These are phyloP conservation scores for Phyllosticta paracitricarpa DNA, from an alignment of 2,329 filamentous ascomycete genomes.

Conservation along the genomic window DNA sequence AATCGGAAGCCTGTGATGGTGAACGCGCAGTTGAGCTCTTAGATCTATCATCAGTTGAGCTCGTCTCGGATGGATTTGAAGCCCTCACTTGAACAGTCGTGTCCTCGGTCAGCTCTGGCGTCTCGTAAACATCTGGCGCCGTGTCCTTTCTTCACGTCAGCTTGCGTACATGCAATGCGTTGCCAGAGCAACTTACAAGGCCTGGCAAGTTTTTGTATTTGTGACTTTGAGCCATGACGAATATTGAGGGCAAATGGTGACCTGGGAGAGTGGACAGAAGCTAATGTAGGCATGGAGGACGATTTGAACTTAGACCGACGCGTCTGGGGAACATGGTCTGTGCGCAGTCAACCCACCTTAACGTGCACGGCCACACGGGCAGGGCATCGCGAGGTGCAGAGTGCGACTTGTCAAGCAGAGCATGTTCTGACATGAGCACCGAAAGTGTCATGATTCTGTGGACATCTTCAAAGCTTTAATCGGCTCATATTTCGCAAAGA, in stretches of 20 bases:
- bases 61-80: not conserved
- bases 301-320: not conserved
- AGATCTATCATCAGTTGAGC: not conserved
- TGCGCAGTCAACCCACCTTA: not conserved
- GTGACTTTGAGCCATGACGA: constrained; percentile 10
- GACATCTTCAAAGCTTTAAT: no score
- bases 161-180: not conserved
- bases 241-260: not conserved
- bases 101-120: constrained; percentile 83
- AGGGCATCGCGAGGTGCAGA: no score
- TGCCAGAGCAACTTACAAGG: constrained; percentile 8
- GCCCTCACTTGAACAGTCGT: constrained; percentile 65
- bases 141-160: constrained; percentile 45
- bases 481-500: no score
- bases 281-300: not conserved
- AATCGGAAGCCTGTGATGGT: constrained; percentile 31
- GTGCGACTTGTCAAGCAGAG: no score
- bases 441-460: no score
- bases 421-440: no score
- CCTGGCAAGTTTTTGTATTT: constrained; percentile 16
- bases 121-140: constrained; percentile 93
- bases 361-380: not conserved
- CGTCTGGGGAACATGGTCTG: not conserved
- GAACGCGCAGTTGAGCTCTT: constrained; percentile 24
- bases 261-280: not conserved